Evolutionary conservation across 352 stramenopile genomes (phyloP).

Genomic region (Phytophthora lateralis): DNA sequence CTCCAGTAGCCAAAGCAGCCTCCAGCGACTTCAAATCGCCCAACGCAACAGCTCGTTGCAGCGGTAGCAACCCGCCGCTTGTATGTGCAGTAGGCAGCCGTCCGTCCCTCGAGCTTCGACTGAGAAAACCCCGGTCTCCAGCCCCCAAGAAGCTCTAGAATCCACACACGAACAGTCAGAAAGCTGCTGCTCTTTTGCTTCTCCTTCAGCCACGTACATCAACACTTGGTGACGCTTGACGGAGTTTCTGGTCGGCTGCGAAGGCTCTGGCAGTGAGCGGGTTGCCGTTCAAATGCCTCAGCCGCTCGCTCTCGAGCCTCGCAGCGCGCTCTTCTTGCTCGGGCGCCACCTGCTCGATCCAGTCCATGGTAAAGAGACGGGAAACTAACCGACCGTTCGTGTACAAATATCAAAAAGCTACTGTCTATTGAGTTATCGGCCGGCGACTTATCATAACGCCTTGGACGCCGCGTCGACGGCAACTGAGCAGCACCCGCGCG

Average conservation of each 20-base stretch:
- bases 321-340: slow-evolving; percentile 34
- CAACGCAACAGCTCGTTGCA: slow-evolving; percentile 66
- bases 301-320: slow-evolving; percentile 40
- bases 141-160: slow-evolving; percentile 52
- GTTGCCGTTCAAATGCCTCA: slow-evolving; percentile 48
- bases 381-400: slow-evolving; percentile 2
- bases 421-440: slow-evolving; percentile 44
- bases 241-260: slow-evolving; percentile 26
- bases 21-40: slow-evolving; percentile 48
- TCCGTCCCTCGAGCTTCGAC: slow-evolving; percentile 29
- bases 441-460: slow-evolving; percentile 9
- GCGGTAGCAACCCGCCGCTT: slow-evolving; percentile 39
- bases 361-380: slow-evolving; percentile 35
- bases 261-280: slow-evolving; percentile 48
- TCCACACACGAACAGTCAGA: not conserved
- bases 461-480: slow-evolving; percentile 6
- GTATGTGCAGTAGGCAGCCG: slow-evolving; percentile 34
- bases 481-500: slow-evolving; percentile 15
- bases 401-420: slow-evolving; percentile 39
- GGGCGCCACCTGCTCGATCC: slow-evolving; percentile 24
- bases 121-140: slow-evolving; percentile 55
- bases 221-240: slow-evolving; percentile 1
- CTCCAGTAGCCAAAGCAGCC: slow-evolving; percentile 8
- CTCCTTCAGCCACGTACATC: slow-evolving; percentile 16
- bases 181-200: not conserved